Evolutionary conservation across 805 yeast genomes (phyloP).

Genomic region (Candida chauliodis): DNA sequence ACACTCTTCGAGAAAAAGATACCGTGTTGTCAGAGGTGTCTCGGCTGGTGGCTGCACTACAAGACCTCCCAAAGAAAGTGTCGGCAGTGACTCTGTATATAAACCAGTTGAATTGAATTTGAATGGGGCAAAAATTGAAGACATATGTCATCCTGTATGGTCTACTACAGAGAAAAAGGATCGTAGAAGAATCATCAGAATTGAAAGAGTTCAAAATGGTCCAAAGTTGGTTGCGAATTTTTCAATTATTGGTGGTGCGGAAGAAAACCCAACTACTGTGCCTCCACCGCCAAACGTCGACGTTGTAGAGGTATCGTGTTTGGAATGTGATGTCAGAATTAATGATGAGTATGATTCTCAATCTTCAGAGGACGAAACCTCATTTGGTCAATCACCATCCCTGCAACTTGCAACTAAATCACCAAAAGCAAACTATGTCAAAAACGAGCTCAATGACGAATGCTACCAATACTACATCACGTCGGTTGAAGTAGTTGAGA

Average conservation of each 20-base stretch:
- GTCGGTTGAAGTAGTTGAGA: constrained; percentile 62
- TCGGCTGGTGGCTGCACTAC: constrained; percentile 57
- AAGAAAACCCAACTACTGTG: constrained; percentile 39
- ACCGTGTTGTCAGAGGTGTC: constrained; percentile 51
- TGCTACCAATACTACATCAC: constrained; percentile 49
- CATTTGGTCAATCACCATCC: constrained; percentile 13
- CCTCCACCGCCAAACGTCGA: constrained; percentile 44
- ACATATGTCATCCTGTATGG: constrained; percentile 54
- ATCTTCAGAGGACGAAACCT: constrained; percentile 22
- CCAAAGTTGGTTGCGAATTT: constrained; percentile 47
- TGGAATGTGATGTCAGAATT: constrained; percentile 36
- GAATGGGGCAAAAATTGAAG: constrained; percentile 42
- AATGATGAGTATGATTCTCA: constrained; percentile 28
- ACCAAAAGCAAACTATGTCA: constrained; percentile 11
- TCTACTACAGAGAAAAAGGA: constrained; percentile 42
- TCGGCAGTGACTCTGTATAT: constrained; percentile 24
- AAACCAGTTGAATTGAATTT: constrained; percentile 49
- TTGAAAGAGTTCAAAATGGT: constrained; percentile 52
- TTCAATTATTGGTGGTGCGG: constrained; percentile 49
- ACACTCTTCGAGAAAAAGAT: constrained; percentile 17
- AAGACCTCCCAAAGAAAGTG: constrained; percentile 47
- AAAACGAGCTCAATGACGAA: constrained; percentile 22
- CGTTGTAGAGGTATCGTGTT: constrained; percentile 58
- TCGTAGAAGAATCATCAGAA: constrained; percentile 53
- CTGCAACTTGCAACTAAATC: constrained; percentile 6